Base-by-base conservation (phyloP, 805 yeast species). In the Candida ficus region DNA sequence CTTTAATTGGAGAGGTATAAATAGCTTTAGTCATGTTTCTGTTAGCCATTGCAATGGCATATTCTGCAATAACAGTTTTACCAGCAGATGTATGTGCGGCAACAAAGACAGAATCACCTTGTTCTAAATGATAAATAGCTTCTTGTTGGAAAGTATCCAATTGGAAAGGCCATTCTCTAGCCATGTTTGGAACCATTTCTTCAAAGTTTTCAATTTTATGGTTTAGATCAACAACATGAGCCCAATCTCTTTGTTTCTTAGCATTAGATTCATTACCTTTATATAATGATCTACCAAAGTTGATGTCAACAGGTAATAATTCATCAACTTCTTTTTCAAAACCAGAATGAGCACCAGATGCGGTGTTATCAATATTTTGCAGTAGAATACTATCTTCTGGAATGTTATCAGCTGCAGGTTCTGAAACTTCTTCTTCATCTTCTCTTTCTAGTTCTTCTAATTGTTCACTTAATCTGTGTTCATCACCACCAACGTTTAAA, bases 51-150 rank as follows among this genome's bases (percentile, higher is more conserved):
- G 98, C 96, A 61, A 91, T 93, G 4, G 98, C 98, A 58, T 91
- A 91, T 59, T 91, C 99, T 0, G 99, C 99, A 20, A 93, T 96
- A 4, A 91, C 99, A 0, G 99, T 91, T 57, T 91, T 91, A 64
- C 99, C 99, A 0, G 99, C 99, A 4, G 98, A 91, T 0, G 99
- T 91, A 61, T 91, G 99, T 0, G 99, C 99, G 4, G 98, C 98
- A 3, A 93, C 96, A 63, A 93, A 93, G 4, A 93, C 99, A 7
- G 98, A 91, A 57, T 93, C 99, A 29, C 98, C 98, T 61, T 89
- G 96, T 57, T 93, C 99, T 45, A 93, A 68, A 62, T 90, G 98
- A 57, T 85, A 93, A 0, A 93, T 84, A 0, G 99, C 99, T 63
- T 93, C 98, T 57, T 93, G 89, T 60, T 93, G 99, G 64, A 93